phyloP scores from a whole-genome alignment of 2,329 filamentous ascomycete species.

The Ramularia collo-cygni region DNA sequence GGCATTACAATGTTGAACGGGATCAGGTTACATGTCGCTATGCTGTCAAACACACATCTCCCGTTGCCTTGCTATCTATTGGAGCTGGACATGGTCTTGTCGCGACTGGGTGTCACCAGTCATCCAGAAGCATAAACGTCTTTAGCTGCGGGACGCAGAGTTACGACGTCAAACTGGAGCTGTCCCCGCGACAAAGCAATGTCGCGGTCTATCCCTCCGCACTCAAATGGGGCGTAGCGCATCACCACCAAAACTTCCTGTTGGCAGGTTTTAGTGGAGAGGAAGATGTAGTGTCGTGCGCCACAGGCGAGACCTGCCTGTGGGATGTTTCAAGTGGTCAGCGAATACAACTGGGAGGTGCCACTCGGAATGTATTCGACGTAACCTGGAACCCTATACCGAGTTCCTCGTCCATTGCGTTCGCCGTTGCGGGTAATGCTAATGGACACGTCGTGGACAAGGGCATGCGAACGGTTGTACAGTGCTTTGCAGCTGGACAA shows the following conservation, averaged over 20 bases:
- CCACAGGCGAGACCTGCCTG: constrained; percentile 46
- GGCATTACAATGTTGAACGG: constrained; percentile 27
- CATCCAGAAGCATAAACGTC: constrained; percentile 16
- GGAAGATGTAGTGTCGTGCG: constrained; percentile 32
- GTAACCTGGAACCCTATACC: constrained; percentile 49
- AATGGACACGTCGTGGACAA: constrained; percentile 29
- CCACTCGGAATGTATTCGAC: constrained; percentile 52
- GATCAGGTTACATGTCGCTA: constrained; percentile 9
- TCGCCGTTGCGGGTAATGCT: constrained; percentile 48
- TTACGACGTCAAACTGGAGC: constrained; percentile 3
- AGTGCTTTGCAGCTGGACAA: constrained; percentile 43
- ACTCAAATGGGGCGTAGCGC: constrained; percentile 42
- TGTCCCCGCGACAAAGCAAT: constrained; percentile 21
- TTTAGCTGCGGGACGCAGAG: constrained; percentile 9
- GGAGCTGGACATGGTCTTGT: constrained; percentile 13
- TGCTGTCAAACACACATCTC: constrained; percentile 38
- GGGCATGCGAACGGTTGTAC: constrained; percentile 44
- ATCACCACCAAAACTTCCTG: constrained; percentile 37
- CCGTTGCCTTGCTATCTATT: constrained; percentile 46
- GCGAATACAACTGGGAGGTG: constrained; percentile 38
- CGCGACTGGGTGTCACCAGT: constrained; percentile 15
- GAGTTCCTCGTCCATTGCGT: constrained; percentile 32
- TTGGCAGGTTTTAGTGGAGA: constrained; percentile 48
- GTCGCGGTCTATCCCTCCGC: constrained; percentile 36
- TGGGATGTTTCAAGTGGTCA: constrained; percentile 44